Evolutionary conservation across 331 rosid genomes (phyloP), one percentile per base, ranked within the genome.

Genomic region (Malus hybrid): DNA sequence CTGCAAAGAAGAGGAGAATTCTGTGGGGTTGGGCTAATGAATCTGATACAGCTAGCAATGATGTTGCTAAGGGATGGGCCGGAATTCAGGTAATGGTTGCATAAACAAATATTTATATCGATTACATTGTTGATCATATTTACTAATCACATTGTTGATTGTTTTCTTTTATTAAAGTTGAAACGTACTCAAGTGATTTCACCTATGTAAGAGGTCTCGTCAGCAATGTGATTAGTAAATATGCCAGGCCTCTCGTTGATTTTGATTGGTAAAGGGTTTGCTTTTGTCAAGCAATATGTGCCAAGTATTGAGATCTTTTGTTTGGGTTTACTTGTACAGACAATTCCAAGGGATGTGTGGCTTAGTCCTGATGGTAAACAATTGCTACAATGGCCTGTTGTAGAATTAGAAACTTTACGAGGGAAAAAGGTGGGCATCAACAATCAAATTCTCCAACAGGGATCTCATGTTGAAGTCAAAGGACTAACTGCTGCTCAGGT

Each of bases 1-100:
- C 84, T 1, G 78, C n/a, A 5, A 87, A 16, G 80, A 82, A 84
- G 6, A 65, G 97, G 16, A 90, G 97, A 54, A 73, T 95, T 14
- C 28, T 95, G 78, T 92, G 97, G 99, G 97, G 96, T 55, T 95
- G 99, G 97, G 96, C 97, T 1, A 95, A 95, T 36, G 97, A 95
- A 68, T 95, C 99, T n/a, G 97, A 95, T 36, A 4, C 77, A 0
- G 0, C 6, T 24, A 24, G 24, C 24, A 24, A 24, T 5, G 6
- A 61, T 0, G 83, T 82, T 36, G 6, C 48, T 0, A 95, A 95
- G 75, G 97, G 99, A 77, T 94, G 99, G 99, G 93, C 97, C 0
- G 97, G 99, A 76, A 57, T 94, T 69, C 99, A 90, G 96, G 99
- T 93, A n/a, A 16, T 50, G 0, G 7, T 50, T 16, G 20, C 56